These are phyloP conservation scores for Geotrichum bryndzae DNA, from an alignment of 1,139 yeast species.

Conservation along the genomic window DNA sequence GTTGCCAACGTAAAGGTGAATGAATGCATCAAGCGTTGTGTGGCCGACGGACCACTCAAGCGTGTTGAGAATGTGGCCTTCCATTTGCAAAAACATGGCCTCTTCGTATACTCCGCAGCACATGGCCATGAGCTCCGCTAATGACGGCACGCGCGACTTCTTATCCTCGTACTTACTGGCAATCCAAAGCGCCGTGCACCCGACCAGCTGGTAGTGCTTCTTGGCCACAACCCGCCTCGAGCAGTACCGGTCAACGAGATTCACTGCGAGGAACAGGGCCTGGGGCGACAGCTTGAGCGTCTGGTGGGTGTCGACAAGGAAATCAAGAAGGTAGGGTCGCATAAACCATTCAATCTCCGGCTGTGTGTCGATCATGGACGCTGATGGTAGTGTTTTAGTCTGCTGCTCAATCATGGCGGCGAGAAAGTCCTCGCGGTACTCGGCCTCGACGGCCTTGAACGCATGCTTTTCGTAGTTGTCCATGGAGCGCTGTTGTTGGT, in stretches of 20 bases:
- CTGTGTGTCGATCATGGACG: slow-evolving; percentile 71
- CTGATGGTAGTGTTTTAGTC: neutral
- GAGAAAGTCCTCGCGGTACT: neutral
- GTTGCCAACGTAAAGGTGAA: slow-evolving; percentile 25
- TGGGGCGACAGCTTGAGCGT: slow-evolving; percentile 75
- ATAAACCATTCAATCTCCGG: slow-evolving; percentile 92
- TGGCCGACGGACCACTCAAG: slow-evolving; percentile 78
- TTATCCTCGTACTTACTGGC: slow-evolving; percentile 94
- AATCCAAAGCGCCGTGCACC: slow-evolving; percentile 91
- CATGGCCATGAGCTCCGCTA: slow-evolving; percentile 68
- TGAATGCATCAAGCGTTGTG: slow-evolving; percentile 42
- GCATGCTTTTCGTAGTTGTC: neutral
- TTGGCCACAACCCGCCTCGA: slow-evolving; percentile 86
- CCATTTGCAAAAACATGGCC: slow-evolving; percentile 94
- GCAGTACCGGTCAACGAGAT: slow-evolving; percentile 85
- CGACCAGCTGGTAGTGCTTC: slow-evolving; percentile 87
- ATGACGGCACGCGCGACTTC: slow-evolving; percentile 77
- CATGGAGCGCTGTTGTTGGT: neutral
- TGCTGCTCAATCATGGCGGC: neutral
- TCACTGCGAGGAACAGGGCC: slow-evolving; percentile 73
- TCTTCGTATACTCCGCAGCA: slow-evolving; percentile 83
- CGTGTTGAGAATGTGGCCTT: slow-evolving; percentile 79
- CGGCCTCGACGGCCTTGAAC: neutral
- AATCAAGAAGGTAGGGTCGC: slow-evolving; percentile 86
- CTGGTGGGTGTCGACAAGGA: slow-evolving; percentile 73